phyloP scores from a whole-genome alignment of 2,329 filamentous ascomycete genomes.

The Botrytis fabae region DNA sequence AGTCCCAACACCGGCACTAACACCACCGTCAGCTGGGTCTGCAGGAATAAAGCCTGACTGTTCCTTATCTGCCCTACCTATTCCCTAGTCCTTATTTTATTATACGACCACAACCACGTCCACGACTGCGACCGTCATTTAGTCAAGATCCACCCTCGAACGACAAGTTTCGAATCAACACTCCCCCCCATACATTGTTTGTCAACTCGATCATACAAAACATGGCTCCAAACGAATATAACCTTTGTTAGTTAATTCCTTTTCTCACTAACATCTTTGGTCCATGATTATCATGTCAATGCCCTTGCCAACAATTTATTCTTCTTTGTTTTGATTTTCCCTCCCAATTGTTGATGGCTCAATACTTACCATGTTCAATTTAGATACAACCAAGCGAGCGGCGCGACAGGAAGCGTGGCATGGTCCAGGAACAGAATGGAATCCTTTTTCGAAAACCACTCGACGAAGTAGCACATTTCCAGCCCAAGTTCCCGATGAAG shows the following conservation, averaged over 20 bases:
- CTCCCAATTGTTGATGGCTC: neutral
- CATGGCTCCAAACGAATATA: slow-evolving; percentile 9
- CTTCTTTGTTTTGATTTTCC: neutral
- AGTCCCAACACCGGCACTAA: too few relatives aligned
- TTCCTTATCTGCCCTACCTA: neutral
- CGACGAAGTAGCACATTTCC: slow-evolving; percentile 28
- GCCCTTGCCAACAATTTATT: too few relatives aligned
- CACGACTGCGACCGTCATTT: neutral
- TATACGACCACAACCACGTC: neutral
- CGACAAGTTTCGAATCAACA: neutral
- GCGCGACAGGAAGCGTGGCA: slow-evolving; percentile 41
- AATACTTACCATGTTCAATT: slow-evolving; percentile 25
- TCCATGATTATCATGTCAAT: neutral
- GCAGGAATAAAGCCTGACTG: neutral
- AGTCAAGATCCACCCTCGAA: neutral
- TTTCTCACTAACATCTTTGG: neutral
- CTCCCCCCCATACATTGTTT: neutral
- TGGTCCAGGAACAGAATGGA: slow-evolving; percentile 32
- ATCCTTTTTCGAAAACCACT: slow-evolving; percentile 36
- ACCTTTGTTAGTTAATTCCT: slow-evolving; percentile 12
- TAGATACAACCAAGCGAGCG: slow-evolving; percentile 36
- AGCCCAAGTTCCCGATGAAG: slow-evolving; percentile 21
- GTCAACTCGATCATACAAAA: neutral
- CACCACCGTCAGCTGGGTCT: neutral
- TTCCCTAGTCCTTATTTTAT: neutral